Percentiles rank a stretch among this genome's conserved stretches.
phyloP scores from a whole-genome alignment of 352 stramenopile species.

The Pythium aristosporum region DNA sequence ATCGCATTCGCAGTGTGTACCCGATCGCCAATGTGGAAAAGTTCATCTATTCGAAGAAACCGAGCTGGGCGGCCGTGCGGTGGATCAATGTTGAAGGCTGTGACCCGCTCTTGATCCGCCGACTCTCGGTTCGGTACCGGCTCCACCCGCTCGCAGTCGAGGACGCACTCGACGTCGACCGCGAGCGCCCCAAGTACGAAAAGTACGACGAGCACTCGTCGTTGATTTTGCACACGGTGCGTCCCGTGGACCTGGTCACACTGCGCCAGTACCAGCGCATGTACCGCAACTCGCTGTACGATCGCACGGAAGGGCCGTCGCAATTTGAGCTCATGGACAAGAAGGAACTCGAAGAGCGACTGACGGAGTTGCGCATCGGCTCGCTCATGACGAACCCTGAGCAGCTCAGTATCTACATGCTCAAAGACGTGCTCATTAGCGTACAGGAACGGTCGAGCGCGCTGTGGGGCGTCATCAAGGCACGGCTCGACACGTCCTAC shows the following conservation, averaged over 20 bases:
- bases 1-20: slow-evolving; percentile 73
- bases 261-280: slow-evolving; percentile 70
- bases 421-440: slow-evolving; percentile 73
- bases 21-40: slow-evolving; percentile 66
- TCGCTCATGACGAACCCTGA: slow-evolving; percentile 71
- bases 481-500: slow-evolving; percentile 71
- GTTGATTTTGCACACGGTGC: slow-evolving; percentile 68
- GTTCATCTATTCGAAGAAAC: slow-evolving; percentile 85
- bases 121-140: slow-evolving; percentile 80
- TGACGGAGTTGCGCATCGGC: slow-evolving; percentile 56
- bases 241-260: slow-evolving; percentile 47
- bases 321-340: slow-evolving; percentile 69
- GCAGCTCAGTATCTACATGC: slow-evolving; percentile 75
- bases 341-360: slow-evolving; percentile 52
- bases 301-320: slow-evolving; percentile 42
- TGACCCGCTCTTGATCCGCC: slow-evolving; percentile 60
- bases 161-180: slow-evolving; percentile 76
- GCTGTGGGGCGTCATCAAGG: slow-evolving; percentile 60
- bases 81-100: slow-evolving; percentile 82
- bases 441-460: slow-evolving; percentile 55
- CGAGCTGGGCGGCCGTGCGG: slow-evolving; percentile 68
- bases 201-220: slow-evolving; percentile 85
- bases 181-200: slow-evolving; percentile 83
- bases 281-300: slow-evolving; percentile 72
- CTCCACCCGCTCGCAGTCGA: slow-evolving; percentile 84